Base-by-base conservation (phyloP, 2,329 filamentous ascomycete genomes). In the Penicillium sclerotiorum region DNA sequence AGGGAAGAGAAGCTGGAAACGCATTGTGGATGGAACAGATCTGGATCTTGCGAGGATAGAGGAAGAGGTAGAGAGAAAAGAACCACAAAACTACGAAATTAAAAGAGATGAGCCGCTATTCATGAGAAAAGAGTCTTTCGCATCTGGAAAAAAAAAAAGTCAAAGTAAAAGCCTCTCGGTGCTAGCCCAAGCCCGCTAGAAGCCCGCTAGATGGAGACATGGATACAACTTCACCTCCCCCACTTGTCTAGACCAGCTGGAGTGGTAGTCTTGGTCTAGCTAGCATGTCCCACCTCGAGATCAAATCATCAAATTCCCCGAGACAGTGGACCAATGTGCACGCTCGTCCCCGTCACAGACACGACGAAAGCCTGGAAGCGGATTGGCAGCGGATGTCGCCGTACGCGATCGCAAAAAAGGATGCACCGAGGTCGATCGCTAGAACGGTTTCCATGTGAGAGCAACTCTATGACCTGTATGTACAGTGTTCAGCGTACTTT, bases 1-100 rank as follows among this genome's bases (percentile, higher is more conserved):
- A 18, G 63, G 47, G 15, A 65, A 41, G 9, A 61, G 27, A 9
- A 50, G 49, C 11, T 33, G 47, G 54, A 66, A 47, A 41, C 60
- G 57, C 55, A 65, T 58, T 41, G 22, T 61, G 47, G n/a, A 44
- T 33, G 22, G 15, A n/a, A 15, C 37, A 38, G 12, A 18, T 9
- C 23, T 27, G 2, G 8, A 21, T 35, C 2, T 44, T 15, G 11
- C 25, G 30, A 2, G 11, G 2, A 4, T 6, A n/a, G n/a, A 25
- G 30, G 30, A 28, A 13, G n/a, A 25, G 15, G 9, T 2, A 27
- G n/a, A 13, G 11, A 25, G 38, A n/a, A n/a, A n/a, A 40, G n/a
- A 27, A 40, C 3, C 3, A 41, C 8, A 28, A 27, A 18, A 6
- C 25, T 21, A 23, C 15, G 12, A 27, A 27, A n/a, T 15, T 15